Conservation (phyloP, 1,284 basidiomycete genomes). For the Caloboletus firmus region DNA sequence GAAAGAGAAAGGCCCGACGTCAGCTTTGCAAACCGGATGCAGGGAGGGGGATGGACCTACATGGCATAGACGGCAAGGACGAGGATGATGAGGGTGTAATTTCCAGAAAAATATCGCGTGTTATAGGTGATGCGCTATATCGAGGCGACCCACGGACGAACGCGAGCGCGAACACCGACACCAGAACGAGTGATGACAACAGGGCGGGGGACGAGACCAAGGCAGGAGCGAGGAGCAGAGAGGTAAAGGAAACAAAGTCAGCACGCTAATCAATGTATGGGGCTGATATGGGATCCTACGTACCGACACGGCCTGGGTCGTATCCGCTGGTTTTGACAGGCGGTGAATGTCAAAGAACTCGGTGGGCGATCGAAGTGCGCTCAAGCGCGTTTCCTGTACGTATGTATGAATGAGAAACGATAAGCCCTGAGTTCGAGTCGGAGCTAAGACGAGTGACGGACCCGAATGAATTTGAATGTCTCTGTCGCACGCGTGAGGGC, state of each 20-base stretch:
- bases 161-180: neutral
- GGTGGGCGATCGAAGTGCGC: slow-evolving; percentile 72
- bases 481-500: slow-evolving; percentile 61
- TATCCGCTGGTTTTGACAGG: slow-evolving; percentile 76
- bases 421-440: too few species aligned
- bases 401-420: slow-evolving; percentile 4
- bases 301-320: slow-evolving; percentile 70
- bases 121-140: slow-evolving; percentile 86
- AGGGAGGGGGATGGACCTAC: slow-evolving; percentile 45
- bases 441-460: slow-evolving; percentile 40
- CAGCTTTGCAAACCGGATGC: neutral
- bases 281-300: slow-evolving; percentile 27
- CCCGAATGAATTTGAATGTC: slow-evolving; percentile 70
- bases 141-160: neutral
- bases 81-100: slow-evolving; percentile 84
- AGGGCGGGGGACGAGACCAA: neutral
- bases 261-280: neutral
- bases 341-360: slow-evolving; percentile 93
- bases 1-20: neutral
- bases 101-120: slow-evolving; percentile 90
- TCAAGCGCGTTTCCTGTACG: slow-evolving; percentile 78
- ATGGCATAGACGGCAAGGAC: slow-evolving; percentile 87
- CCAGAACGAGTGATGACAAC: neutral
- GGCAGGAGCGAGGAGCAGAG: neutral
- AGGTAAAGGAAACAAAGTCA: neutral